Base-by-base conservation (phyloP, 2,329 filamentous ascomycete genomes). In the Erysiphe pulchra region DNA sequence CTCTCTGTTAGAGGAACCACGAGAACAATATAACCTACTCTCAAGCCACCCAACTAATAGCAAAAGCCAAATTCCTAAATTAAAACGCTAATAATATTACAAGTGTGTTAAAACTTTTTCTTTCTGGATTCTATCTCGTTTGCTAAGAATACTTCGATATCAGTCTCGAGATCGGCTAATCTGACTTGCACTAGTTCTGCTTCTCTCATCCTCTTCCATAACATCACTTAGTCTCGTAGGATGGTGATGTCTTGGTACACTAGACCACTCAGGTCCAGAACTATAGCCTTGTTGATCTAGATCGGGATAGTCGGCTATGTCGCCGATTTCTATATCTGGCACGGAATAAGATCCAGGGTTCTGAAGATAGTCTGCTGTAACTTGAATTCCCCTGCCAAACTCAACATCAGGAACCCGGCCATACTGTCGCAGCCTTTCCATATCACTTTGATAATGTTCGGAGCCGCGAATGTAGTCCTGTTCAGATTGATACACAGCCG, bases 211-310 rank as follows among this genome's bases (percentile, higher is more conserved):
- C 51, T 92, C 79, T 56, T 84, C 84, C 56, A 90, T 69, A 28
- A 93, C 85, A 61, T 92, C 85, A 59, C 84, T 92, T 50, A 93
- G 65, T 47, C 86, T 68, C 9, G 85, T 92, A 0, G 85, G 85
- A 61, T 93, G 84, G 53, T 90, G 82, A 60, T 92, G 85, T 47
- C 76, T 71, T 20, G 78, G 77, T 50, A 83, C 65, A n/a, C 64
- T 62, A 50, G 90, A 81, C 82, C 83, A 92, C 14, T 73, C 77
- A 2, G 75, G 69, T 1, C 67, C 60, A 1, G 72, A 70, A n/a
- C 66, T 75, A 60, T 77, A 83, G 18, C 70, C 75, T 40, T 72
- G 64, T 37, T n/a, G 18, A 16, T 18, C 17, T 14, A 24, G 14
- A 40, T 77, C 78, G 5, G 69, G 67, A 56, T 84, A 84, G 54